phyloP scores from a whole-genome alignment of 176 grass and related monocot species.

The Panicum miliaceum region DNA sequence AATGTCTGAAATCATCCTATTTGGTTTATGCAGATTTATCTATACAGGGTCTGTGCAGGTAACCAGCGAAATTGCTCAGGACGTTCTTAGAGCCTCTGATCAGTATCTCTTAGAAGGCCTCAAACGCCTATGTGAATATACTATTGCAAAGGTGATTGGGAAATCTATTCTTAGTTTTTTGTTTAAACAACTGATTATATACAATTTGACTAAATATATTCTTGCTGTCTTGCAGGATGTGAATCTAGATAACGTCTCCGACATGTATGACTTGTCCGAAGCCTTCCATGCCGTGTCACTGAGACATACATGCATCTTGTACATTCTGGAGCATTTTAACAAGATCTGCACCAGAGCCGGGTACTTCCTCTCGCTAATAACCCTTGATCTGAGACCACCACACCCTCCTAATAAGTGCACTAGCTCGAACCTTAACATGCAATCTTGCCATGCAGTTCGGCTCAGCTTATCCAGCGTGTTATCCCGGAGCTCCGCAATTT shows the following conservation, averaged over 20 bases:
- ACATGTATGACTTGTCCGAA: constrained; percentile 97
- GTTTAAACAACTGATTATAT: constrained; percentile 32
- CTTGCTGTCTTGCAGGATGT: constrained; percentile 68
- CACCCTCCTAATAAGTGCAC: not conserved
- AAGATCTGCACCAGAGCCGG: constrained; percentile 80
- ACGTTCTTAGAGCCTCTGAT: constrained; percentile 95
- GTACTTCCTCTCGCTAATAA: constrained; percentile 40
- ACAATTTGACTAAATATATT: constrained; percentile 32
- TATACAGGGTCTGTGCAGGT: constrained; percentile 92
- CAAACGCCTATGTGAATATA: constrained; percentile 94
- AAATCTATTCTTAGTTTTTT: constrained; percentile 27
- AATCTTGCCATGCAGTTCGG: constrained; percentile 56
- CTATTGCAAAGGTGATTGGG: constrained; percentile 83
- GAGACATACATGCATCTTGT: constrained; percentile 94
- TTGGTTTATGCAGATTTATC: constrained; percentile 82
- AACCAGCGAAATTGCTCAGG: constrained; percentile 82
- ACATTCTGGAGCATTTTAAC: constrained; percentile 93
- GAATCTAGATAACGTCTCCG: constrained; percentile 83
- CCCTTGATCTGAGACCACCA: not conserved
- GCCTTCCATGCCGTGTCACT: constrained; percentile 93
- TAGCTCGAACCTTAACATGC: not conserved
- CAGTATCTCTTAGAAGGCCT: constrained; percentile 99
- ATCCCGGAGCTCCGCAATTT: constrained; percentile 91
- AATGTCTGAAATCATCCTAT: constrained; percentile 24
- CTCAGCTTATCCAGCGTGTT: constrained; percentile 76